These are phyloP conservation scores for Austropuccinia psidii DNA, from an alignment of 1,284 basidiomycete genomes.

Conservation along the genomic window DNA sequence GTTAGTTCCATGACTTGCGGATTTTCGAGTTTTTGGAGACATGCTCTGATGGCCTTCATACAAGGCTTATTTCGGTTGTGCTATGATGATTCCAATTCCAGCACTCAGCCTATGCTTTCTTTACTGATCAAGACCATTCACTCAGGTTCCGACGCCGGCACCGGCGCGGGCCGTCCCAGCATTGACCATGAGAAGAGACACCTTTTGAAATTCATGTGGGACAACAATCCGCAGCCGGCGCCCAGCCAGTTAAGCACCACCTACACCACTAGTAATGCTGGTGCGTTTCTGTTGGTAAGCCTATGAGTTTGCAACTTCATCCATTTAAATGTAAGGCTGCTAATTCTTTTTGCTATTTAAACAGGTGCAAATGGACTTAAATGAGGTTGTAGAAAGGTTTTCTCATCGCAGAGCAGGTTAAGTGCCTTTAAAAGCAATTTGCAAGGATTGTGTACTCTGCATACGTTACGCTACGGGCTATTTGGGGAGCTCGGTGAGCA, in stretches of 20 bases:
- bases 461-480: conserved; percentile 17
- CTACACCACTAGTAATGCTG: neutral
- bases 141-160: neutral
- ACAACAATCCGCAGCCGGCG: neutral
- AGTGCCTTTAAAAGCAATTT: conserved; percentile 24
- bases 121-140: conserved; percentile 7
- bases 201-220: conserved; percentile 10
- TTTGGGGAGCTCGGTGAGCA: neutral
- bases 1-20: too few relatives aligned
- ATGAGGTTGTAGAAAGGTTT: conserved; percentile 3
- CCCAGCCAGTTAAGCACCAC: neutral
- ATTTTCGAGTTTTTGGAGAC: neutral
- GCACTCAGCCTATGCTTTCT: conserved; percentile 1
- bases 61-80: neutral
- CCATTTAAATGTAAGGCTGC: too few relatives aligned
- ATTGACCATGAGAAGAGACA: neutral
- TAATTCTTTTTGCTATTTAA: too few relatives aligned
- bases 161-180: neutral
- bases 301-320: neutral
- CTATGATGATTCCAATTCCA: neutral
- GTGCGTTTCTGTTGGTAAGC: neutral
- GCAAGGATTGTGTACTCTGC: conserved; percentile 17
- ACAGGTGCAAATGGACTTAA: conserved; percentile 31
- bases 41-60: neutral
- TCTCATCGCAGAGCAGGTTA: conserved; percentile 3